These are phyloP conservation scores for Plasmopara muralis DNA, from an alignment of 352 stramenopile genomes.

Conservation along the genomic window DNA sequence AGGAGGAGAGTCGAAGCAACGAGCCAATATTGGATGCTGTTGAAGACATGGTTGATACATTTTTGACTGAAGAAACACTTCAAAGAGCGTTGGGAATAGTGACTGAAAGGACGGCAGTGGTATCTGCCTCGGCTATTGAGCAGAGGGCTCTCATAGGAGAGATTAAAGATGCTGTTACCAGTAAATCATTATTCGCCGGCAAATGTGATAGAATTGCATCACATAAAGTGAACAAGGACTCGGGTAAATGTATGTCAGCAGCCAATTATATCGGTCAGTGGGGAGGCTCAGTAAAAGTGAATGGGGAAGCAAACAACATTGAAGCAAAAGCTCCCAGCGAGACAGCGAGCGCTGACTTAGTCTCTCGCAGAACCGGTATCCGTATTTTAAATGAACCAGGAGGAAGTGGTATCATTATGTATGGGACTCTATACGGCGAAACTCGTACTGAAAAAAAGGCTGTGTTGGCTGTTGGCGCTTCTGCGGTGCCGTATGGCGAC, in stretches of 20 bases:
- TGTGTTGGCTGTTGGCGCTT: neutral
- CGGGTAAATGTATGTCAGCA: constrained; percentile 9
- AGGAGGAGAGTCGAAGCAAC: constrained; percentile 4
- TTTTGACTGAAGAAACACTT: neutral
- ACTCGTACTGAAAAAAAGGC: neutral
- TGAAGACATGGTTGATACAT: neutral
- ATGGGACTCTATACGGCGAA: constrained; percentile 25
- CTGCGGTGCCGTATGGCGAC: constrained; percentile 4
- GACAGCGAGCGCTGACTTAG: neutral
- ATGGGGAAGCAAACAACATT: constrained; percentile 22
- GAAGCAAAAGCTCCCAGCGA: constrained; percentile 6
- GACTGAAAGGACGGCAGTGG: neutral
- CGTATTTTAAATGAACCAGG: constrained; percentile 36
- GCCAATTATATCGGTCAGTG: constrained; percentile 3
- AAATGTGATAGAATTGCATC: constrained; percentile 4
- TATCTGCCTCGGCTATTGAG: neutral
- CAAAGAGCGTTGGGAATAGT: neutral
- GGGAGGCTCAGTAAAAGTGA: constrained; percentile 30
- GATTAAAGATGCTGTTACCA: constrained; percentile 21
- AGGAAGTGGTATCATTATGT: constrained; percentile 24
- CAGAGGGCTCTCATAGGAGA: constrained; percentile 17
- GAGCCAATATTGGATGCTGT: constrained; percentile 1
- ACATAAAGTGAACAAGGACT: constrained; percentile 22
- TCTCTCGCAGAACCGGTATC: constrained; percentile 13
- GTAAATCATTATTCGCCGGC: constrained; percentile 6